Conservation (phyloP, 2,329 filamentous ascomycete species). For the Trichoderma lentiforme region DNA sequence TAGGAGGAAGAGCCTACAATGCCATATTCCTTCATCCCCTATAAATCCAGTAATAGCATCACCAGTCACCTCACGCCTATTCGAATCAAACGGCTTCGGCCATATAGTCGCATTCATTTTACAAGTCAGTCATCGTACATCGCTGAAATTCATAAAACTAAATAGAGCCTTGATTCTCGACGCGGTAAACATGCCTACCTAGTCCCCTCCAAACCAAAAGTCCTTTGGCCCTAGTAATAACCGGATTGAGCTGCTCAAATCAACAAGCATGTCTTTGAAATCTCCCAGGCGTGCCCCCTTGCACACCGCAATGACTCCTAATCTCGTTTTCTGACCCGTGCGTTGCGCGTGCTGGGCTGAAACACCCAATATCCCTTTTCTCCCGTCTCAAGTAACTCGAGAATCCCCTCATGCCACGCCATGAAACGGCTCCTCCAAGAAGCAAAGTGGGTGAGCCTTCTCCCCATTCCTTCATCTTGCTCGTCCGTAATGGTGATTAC, state of each 20-base stretch:
- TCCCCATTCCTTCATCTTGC: neutral
- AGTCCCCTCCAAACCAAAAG: neutral
- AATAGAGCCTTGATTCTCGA: slow-evolving; percentile 15
- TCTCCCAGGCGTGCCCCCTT: neutral
- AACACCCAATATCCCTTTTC: slow-evolving; percentile 2
- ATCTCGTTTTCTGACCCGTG: slow-evolving; percentile 2
- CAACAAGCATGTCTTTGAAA: neutral
- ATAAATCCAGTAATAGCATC: neutral
- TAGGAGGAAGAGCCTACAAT: neutral
- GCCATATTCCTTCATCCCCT: neutral
- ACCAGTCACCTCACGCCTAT: neutral
- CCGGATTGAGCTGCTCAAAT: slow-evolving; percentile 2
- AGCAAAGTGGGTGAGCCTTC: neutral
- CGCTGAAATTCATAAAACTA: slow-evolving; percentile 10
- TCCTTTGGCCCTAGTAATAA: neutral
- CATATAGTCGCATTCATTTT: neutral
- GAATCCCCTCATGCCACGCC: neutral
- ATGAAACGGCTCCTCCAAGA: neutral
- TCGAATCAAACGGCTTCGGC: neutral
- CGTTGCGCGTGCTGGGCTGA: neutral
- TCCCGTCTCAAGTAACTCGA: neutral
- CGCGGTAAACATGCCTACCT: slow-evolving; percentile 10
- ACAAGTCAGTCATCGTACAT: slow-evolving; percentile 1
- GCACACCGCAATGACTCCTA: neutral
- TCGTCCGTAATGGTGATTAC: slow-evolving; percentile 4